Evolutionary conservation across 2,329 filamentous ascomycete species (phyloP), one percentile per base, ranked within the genome.

Genomic region (Coniochaeta sp.): DNA sequence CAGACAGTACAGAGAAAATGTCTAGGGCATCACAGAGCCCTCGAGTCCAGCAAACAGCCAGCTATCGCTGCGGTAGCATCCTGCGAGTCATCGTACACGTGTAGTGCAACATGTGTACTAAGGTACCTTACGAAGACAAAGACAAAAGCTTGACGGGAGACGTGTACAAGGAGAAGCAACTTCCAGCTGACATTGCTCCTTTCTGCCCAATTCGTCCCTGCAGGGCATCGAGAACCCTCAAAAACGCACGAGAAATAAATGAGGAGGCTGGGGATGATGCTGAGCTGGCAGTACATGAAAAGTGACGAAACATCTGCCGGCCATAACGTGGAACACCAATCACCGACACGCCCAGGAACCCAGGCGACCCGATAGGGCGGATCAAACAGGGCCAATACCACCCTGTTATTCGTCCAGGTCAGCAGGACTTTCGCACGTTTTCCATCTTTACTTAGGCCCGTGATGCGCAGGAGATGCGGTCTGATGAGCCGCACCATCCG

Each of bases 211-310:
- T 47, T 47, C 8, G 22, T 14, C 28, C 6, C 54, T 22, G 8
- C 11, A 38, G 54, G 26, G 26, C n/a, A 55, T n/a, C 26, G 19
- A 28, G 6, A 6, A 33, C 12, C 14, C n/a, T 12, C n/a, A 38
- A 56, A 52, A 50, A 36, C 8, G 38, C 43, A 61, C 40, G 16
- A 40, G 38, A 19, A 40, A 56, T 60, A 64, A 60, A 43, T 52
- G 58, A 61, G 62, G 61, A 61, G 62, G 58, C 63, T 65, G 64
- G 58, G 56, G 22, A 19, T 36, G 50, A 55, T 47, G 43, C 58
- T 70, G 68, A 64, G 69, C 62, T 71, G 69, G 69, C 69, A 69
- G 61, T 69, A 67, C 68, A 70, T 68, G 62, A 67, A 62, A 62
- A 62, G 66, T 68, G 66, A 68, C 67, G 67, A 68, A 66, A 66